These are phyloP conservation scores for Wallacemonas sp. DNA, from an alignment of 208 protist genomes.

Conservation along the genomic window DNA sequence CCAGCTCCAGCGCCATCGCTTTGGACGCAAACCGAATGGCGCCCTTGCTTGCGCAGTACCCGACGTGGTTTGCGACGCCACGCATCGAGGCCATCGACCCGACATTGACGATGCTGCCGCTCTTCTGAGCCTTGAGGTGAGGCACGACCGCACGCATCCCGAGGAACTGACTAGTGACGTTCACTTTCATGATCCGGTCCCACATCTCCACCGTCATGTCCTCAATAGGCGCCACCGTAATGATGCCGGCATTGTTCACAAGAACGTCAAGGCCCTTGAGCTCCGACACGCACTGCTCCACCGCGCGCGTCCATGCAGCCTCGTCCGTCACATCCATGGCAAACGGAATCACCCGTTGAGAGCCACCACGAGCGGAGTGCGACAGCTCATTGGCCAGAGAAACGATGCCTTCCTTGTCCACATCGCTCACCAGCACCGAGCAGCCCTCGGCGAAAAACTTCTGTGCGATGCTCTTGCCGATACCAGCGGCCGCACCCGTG, in stretches of 20 bases:
- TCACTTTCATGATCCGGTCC: not conserved
- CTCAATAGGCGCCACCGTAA: not conserved
- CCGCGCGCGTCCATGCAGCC: not conserved
- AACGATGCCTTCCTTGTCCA: not conserved
- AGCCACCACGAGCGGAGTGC: not conserved
- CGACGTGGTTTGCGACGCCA: slow-evolving; percentile 2
- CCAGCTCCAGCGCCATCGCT: not conserved
- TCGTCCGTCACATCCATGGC: not conserved
- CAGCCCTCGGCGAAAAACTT: not conserved
- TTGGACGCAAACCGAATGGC: slow-evolving; percentile 4
- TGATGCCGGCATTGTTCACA: slow-evolving; percentile 1
- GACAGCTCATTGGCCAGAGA: not conserved
- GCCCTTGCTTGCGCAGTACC: not conserved
- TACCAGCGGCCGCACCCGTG: not conserved
- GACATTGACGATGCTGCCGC: slow-evolving; percentile 2
- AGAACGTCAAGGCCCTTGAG: not conserved
- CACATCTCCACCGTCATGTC: not conserved
- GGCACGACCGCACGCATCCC: slow-evolving; percentile 1
- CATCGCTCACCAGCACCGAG: not conserved
- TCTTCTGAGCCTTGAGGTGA: not conserved
- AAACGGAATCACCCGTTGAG: not conserved
- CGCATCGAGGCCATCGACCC: slow-evolving; percentile 5
- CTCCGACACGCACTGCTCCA: slow-evolving; percentile 1
- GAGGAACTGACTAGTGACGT: not conserved
- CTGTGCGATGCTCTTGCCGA: not conserved